Evolutionary conservation across 495 filamentous ascomycete species (phyloP), one percentile per base, ranked within the genome.

Genomic region (Daldinia decipiens): DNA sequence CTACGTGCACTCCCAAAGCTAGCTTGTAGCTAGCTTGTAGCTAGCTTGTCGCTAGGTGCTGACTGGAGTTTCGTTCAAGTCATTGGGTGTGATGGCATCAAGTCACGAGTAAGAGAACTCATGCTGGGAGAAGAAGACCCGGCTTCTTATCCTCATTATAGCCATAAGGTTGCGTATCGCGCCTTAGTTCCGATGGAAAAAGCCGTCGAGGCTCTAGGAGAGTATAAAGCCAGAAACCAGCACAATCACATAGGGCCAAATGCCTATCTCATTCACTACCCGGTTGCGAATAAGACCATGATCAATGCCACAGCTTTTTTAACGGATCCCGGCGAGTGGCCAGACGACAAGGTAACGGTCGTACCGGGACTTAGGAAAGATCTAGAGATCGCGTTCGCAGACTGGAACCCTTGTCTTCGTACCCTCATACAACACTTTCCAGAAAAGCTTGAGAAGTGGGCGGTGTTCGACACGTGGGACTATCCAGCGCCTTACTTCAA

Each of bases 181-280:
- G 82, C 80, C 9, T 43, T 88, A 40, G 74, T 87, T 11, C 85
- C 82, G 2, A 86, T 86, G 82, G 78, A 82, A 4, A 79, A 82
- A 47, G 86, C 84, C 4, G 77, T 81, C 31, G 74, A 74, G 27
- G 78, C 79, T 2, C 71, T 88, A 12, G 86, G 87, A 3, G 79
- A 85, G 31, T 78, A 85, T 47, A 75, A 80, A 40, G 81, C 86
- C 4, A 70, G 59, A 15, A 86, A 84, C 32, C 73, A 77, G 45
- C 74, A 77, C 62, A 84, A 82, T 77, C 82, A 82, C 31, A 58
- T 83, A 65, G 85, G 84, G 9, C 73, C 79, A 1, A 76, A 80
- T 31, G 81, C 79, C 43, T 81, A 84, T 62, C 69, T 87, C 34
- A 69, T 87, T 40, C 83, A 81, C 5, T 83, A 82, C 43, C 85